Percentiles rank a stretch among this genome's conserved stretches.
Evolutionary conservation across 306 rosid genomes (phyloP).

Genomic region (Cucurbita pepo): DNA sequence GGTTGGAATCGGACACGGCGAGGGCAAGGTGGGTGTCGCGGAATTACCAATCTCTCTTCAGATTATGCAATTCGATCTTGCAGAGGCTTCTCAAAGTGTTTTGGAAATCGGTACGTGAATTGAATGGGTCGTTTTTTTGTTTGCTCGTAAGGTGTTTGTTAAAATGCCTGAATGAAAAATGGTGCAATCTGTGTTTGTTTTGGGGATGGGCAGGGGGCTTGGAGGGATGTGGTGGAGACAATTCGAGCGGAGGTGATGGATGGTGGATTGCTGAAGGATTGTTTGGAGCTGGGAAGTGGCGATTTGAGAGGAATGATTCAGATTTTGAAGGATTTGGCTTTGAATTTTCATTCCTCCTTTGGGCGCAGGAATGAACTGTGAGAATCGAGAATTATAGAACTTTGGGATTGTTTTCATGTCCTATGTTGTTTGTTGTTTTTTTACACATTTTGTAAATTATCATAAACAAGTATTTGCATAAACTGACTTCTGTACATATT

Average conservation of each 20-base stretch:
- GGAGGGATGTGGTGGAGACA: conserved; percentile 46
- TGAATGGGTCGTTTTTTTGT: not conserved
- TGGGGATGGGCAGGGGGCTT: conserved; percentile 24
- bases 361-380: not conserved
- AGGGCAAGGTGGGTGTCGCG: conserved; percentile 34
- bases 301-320: conserved; percentile 51
- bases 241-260: conserved; percentile 48
- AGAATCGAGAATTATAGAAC: not conserved
- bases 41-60: conserved; percentile 39
- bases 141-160: not conserved
- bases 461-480: no score
- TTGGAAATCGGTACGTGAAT: conserved; percentile 38
- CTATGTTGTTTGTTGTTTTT: no score
- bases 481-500: no score
- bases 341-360: conserved; percentile 14
- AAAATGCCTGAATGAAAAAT: not conserved
- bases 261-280: conserved; percentile 65
- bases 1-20: conserved; percentile 26
- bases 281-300: conserved; percentile 50
- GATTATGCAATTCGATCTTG: conserved; percentile 25
- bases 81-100: conserved; percentile 38
- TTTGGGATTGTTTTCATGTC: no score
- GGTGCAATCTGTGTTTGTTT: not conserved
- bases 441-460: no score
- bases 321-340: conserved; percentile 38